Conservation (phyloP, 1,284 basidiomycete species). For the Rhodofomes roseus region DNA sequence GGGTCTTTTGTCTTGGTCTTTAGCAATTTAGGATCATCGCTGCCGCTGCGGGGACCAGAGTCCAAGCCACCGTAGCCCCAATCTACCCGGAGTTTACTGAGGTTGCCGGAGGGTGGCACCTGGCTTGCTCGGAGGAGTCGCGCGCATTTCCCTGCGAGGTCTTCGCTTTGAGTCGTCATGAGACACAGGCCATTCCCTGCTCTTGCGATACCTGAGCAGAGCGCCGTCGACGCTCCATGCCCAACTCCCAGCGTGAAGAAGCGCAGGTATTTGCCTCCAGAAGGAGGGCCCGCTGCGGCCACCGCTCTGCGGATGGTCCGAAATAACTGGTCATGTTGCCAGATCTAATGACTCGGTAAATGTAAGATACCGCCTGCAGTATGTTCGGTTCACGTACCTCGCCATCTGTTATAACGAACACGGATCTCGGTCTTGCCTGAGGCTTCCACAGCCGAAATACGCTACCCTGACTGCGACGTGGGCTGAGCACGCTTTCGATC, state of each 20-base stretch:
- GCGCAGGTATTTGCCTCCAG: constrained; percentile 31
- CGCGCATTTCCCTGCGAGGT: constrained; percentile 45
- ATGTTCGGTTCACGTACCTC: constrained; percentile 25
- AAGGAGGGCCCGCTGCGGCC: constrained; percentile 1
- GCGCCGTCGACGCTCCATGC: constrained; percentile 39
- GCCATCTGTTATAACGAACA: constrained; percentile 57
- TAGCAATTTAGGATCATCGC: neutral
- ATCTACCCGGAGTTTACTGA: constrained; percentile 37
- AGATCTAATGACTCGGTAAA: constrained; percentile 27
- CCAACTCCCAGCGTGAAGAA: constrained; percentile 60
- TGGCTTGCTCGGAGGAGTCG: constrained; percentile 46
- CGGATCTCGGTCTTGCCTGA: constrained; percentile 33
- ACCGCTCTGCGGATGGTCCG: constrained; percentile 19
- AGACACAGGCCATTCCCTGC: constrained; percentile 47
- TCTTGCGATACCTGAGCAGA: constrained; percentile 47
- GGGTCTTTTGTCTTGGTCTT: neutral
- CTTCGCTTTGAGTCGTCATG: constrained; percentile 40
- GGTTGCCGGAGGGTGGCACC: constrained; percentile 37
- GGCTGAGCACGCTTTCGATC: constrained; percentile 30
- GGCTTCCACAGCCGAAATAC: no score
- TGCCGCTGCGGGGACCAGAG: neutral
- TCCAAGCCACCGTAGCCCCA: constrained; percentile 34
- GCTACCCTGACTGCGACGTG: constrained; percentile 22
- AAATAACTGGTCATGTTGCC: constrained; percentile 20
- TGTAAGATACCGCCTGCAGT: neutral